phyloP scores from a whole-genome alignment of 768 basidiomycete genomes.

The Phaeolepiota aurea region DNA sequence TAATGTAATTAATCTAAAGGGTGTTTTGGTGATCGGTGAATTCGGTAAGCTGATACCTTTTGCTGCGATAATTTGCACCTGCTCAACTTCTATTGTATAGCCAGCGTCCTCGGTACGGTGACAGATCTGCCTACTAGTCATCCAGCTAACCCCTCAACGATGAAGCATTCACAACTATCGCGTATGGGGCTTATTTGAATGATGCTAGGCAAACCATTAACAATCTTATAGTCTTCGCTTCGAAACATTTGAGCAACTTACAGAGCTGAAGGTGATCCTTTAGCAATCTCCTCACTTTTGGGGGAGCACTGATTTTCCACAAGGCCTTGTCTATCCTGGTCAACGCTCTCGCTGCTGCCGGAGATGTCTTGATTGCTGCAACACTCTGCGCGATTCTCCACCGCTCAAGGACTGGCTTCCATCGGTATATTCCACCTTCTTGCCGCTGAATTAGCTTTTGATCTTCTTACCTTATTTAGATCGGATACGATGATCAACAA shows the following conservation, averaged over 20 bases:
- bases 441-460: too few relatives aligned
- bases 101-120: neutral
- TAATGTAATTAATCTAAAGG: slow-evolving; percentile 10
- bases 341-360: slow-evolving; percentile 35
- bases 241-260: neutral
- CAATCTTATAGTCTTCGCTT: neutral
- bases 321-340: slow-evolving; percentile 32
- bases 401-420: slow-evolving; percentile 39
- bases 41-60: slow-evolving; percentile 22
- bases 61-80: neutral
- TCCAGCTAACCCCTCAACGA: too few relatives aligned
- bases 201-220: too few relatives aligned
- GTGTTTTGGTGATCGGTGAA: slow-evolving; percentile 26
- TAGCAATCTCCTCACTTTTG: too few relatives aligned
- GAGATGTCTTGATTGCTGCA: slow-evolving; percentile 38
- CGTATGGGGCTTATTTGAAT: too few relatives aligned
- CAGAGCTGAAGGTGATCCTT: neutral
- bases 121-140: too few relatives aligned
- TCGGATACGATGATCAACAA: slow-evolving; percentile 42
- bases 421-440: slow-evolving; percentile 24
- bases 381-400: slow-evolving; percentile 32
- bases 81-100: neutral
- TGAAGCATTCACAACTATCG: too few relatives aligned
- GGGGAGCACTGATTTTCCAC: too few relatives aligned
- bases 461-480: slow-evolving; percentile 14